Percentiles rank a stretch among this genome's conserved stretches.
phyloP scores from a whole-genome alignment of 495 filamentous ascomycete genomes.

The Penicillium argentinense region DNA sequence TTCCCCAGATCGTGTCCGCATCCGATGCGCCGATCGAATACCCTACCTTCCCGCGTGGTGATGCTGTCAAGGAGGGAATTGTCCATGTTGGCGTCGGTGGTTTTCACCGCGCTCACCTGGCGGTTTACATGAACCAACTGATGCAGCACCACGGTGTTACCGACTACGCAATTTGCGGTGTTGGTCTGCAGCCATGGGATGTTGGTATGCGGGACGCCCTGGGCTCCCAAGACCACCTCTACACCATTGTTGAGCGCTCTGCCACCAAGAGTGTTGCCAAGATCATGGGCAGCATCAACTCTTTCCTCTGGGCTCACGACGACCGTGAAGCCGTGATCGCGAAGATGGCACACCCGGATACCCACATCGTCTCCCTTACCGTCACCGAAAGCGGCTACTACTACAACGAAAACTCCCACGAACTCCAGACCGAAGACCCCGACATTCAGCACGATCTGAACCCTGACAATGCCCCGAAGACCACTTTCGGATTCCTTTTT shows the following conservation, averaged over 20 bases:
- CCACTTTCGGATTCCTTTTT: constrained; percentile 51
- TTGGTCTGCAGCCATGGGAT: constrained; percentile 48
- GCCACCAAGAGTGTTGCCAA: constrained; percentile 44
- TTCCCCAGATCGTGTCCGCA: constrained; percentile 34
- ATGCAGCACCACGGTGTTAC: constrained; percentile 45
- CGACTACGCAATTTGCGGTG: constrained; percentile 48
- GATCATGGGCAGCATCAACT: constrained; percentile 50
- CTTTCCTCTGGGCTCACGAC: constrained; percentile 48
- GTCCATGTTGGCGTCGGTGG: constrained; percentile 50
- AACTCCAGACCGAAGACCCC: constrained; percentile 44
- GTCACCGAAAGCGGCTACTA: constrained; percentile 54
- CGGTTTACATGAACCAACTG: constrained; percentile 46
- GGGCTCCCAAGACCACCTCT: constrained; percentile 45
- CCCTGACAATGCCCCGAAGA: constrained; percentile 40
- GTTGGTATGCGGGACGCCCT: constrained; percentile 45
- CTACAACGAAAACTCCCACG: constrained; percentile 53
- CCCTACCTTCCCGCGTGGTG: constrained; percentile 38
- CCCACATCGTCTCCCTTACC: constrained; percentile 50
- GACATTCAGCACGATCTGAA: constrained; percentile 48
- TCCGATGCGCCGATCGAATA: constrained; percentile 28
- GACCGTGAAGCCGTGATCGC: constrained; percentile 47
- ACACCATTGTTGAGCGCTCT: constrained; percentile 50
- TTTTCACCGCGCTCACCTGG: constrained; percentile 51
- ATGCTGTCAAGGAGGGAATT: constrained; percentile 49
- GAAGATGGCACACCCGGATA: constrained; percentile 52